Percentiles rank a stretch among this genome's conserved stretches.
Conservation (phyloP, 306 rosid species). For the Lablab purpureus region DNA sequence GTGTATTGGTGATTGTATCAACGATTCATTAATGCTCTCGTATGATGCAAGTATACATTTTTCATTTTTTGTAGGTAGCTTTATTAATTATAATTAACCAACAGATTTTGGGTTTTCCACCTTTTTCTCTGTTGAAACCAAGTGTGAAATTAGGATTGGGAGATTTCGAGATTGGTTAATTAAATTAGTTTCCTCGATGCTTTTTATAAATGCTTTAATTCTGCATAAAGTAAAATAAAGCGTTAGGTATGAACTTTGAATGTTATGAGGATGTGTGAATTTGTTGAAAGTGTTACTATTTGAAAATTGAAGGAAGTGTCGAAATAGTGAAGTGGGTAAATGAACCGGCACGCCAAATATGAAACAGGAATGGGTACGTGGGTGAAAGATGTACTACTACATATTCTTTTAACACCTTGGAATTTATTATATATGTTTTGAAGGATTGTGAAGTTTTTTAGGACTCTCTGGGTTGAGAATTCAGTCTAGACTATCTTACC, state of each 20-base stretch:
- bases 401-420: background rate
- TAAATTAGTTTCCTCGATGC: background rate
- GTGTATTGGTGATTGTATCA: slow-evolving; percentile 29
- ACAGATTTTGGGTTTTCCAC: background rate
- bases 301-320: background rate
- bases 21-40: slow-evolving; percentile 3
- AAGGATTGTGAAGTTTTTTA: background rate
- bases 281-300: background rate
- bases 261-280: background rate
- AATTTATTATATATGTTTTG: background rate
- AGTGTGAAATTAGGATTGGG: background rate
- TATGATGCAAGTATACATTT: too few species aligned
- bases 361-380: background rate
- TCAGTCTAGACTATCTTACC: background rate
- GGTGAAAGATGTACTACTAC: background rate
- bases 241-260: slow-evolving; percentile 26
- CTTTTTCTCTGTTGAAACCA: background rate
- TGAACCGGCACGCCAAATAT: background rate
- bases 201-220: slow-evolving; percentile 30
- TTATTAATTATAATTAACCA: too few species aligned
- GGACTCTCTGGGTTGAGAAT: background rate
- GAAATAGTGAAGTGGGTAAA: background rate
- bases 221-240: slow-evolving; percentile 1
- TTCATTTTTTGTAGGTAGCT: too few species aligned
- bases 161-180: slow-evolving; percentile 15